Evolutionary conservation across 2,329 filamentous ascomycete genomes (phyloP).

Genomic region (Xylariaceae sp.): DNA sequence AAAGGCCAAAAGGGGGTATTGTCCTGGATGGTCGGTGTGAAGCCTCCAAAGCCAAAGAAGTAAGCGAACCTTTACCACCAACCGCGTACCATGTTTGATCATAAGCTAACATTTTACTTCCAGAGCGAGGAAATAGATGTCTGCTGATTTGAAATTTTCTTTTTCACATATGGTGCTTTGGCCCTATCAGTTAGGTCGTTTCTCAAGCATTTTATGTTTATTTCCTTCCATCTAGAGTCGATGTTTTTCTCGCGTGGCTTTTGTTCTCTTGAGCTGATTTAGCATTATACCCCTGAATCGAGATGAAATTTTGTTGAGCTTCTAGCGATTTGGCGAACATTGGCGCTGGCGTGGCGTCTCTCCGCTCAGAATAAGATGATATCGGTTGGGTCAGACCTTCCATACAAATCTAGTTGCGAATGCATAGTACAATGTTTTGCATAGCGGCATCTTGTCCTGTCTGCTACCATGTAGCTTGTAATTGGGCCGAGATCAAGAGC

Average conservation of each 20-base stretch:
- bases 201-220: constrained; percentile 6
- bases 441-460: constrained; percentile 4
- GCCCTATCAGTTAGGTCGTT: constrained; percentile 2
- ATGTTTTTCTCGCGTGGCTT: constrained; percentile 21
- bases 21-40: constrained; percentile 31
- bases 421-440: constrained; percentile 12
- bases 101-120: constrained; percentile 1
- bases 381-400: constrained; percentile 3
- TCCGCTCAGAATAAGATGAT: constrained; percentile 17
- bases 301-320: constrained; percentile 23
- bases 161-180: constrained; percentile 2
- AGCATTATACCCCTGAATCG: constrained; percentile 32
- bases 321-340: constrained; percentile 27
- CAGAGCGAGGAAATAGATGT: constrained; percentile 5
- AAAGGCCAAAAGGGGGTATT: constrained; percentile 31
- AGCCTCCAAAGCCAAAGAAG: constrained; percentile 32
- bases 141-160: background rate
- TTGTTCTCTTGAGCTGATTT: constrained; percentile 24
- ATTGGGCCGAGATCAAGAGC: constrained; percentile 19
- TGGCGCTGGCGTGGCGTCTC: constrained; percentile 22
- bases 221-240: constrained; percentile 17
- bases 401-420: constrained; percentile 14
- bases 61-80: constrained; percentile 19
- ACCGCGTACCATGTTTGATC: background rate
- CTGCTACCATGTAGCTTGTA: constrained; percentile 10